A percentile compares a stretch with the other conserved stretches of the same genome.
Evolutionary conservation across 1,139 yeast genomes (phyloP).

Genomic region (Pichia sp.): DNA sequence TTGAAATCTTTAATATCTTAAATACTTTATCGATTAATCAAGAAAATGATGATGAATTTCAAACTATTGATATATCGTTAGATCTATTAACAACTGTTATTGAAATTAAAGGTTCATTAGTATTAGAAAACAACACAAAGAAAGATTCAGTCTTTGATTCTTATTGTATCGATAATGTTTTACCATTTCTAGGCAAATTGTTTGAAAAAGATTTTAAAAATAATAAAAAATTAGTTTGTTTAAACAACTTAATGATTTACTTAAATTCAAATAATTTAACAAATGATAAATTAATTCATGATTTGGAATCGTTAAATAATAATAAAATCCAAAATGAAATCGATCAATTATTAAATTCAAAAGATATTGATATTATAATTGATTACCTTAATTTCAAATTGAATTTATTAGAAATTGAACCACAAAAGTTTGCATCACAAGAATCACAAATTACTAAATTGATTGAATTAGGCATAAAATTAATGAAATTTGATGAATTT

Average conservation of each 20-base stretch:
- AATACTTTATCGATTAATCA: slow-evolving; percentile 19
- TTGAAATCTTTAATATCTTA: slow-evolving; percentile 22
- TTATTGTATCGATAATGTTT: slow-evolving; percentile 16
- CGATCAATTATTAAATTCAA: neutral
- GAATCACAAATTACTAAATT: slow-evolving; percentile 8
- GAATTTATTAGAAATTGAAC: slow-evolving; percentile 14
- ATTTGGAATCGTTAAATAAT: slow-evolving; percentile 13
- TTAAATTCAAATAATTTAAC: slow-evolving; percentile 27
- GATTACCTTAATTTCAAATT: slow-evolving; percentile 22
- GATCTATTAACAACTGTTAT: slow-evolving; percentile 72
- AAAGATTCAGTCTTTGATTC: slow-evolving; percentile 13
- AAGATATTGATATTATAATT: slow-evolving; percentile 15
- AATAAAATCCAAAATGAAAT: slow-evolving; percentile 7
- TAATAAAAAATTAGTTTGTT: slow-evolving; percentile 53
- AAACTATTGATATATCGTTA: slow-evolving; percentile 61
- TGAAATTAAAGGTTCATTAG: slow-evolving; percentile 43
- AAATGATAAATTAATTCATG: slow-evolving; percentile 11
- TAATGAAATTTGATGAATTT: slow-evolving; percentile 4
- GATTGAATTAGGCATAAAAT: slow-evolving; percentile 10
- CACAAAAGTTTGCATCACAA: neutral
- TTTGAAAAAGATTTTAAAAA: slow-evolving; percentile 22
- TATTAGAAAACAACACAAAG: slow-evolving; percentile 11
- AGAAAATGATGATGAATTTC: slow-evolving; percentile 41
- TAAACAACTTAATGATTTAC: slow-evolving; percentile 67
- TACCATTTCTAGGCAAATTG: slow-evolving; percentile 34